Evolutionary conservation across 352 stramenopile genomes (phyloP), one percentile per base, ranked within the genome.

Genomic region (Phytophthora macrochlamydospora): DNA sequence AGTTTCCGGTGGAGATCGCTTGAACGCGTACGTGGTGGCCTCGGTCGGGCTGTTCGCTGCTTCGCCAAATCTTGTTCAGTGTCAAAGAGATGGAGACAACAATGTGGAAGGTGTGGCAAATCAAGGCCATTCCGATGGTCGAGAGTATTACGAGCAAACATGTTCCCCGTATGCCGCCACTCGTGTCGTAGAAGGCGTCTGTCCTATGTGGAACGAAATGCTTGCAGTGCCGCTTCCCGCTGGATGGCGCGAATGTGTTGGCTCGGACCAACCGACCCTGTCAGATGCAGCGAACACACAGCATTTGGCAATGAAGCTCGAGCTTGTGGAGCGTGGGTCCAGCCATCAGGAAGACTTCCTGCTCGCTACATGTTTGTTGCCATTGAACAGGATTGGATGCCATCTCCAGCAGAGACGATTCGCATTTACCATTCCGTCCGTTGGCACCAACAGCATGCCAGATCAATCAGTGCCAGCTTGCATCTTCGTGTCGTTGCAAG

Each of bases 291-390:
- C 14, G 44, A 14, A 11, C 13, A 40, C 7, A 30, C 14, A 18
- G 42, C 29, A 35, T 4, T 48, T 69, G 42, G 53, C 59, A 3
- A 48, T 93, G 18, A 72, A 71, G 13, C 56, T 94, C 31, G 84
- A 94, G 49, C 55, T 94, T 42, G 76, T 94, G 48, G 67, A 78
- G 46, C 76, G 81, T n/a, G 77, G 81, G 11, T 52, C 62, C 3
- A 91, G 81, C 5, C 81, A 91, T 46, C 79, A 89, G 46, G 85
- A 91, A 65, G 81, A 93, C 61, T 75, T 78, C 29, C 51, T 87
- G 56, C 67, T 87, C 48, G 78, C 62, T 30, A 68, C 59, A 7
- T 69, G 67, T 9, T 6, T 75, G 9, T 35, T 84, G 1, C 75
- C 73, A 4, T 55, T 86, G n/a, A 24, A 43, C 38, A 48, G 40